These are phyloP conservation scores for Exsudoporus frostii DNA, from an alignment of 768 basidiomycete genomes.

Conservation along the genomic window DNA sequence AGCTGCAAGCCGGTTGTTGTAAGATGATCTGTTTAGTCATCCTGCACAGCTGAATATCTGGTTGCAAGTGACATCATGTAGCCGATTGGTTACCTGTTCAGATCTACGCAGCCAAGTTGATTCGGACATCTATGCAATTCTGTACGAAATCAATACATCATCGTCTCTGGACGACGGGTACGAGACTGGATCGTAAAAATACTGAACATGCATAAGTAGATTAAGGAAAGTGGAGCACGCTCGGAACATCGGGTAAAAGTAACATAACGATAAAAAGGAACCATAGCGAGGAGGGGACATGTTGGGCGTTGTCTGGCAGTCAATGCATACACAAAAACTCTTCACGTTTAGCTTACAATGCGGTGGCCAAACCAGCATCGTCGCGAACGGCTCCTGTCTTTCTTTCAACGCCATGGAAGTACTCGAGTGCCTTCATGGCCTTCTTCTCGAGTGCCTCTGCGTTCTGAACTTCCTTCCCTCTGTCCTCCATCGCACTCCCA, in stretches of 20 bases:
- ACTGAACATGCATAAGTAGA: conserved; percentile 8
- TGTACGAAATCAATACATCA: conserved; percentile 2
- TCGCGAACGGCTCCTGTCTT: conserved; percentile 42
- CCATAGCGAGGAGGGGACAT: not conserved
- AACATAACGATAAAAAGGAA: conserved; percentile 6
- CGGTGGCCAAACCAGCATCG: conserved; percentile 20
- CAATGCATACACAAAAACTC: not conserved
- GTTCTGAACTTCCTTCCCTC: conserved; percentile 68
- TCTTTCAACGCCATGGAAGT: conserved; percentile 54
- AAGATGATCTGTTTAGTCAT: too few species aligned
- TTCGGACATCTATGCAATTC: not conserved
- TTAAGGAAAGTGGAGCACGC: conserved; percentile 8
- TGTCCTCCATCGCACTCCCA: conserved; percentile 74
- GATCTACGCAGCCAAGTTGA: too few species aligned
- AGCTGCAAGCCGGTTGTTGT: too few species aligned
- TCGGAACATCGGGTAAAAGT: not conserved
- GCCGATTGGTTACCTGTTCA: too few species aligned
- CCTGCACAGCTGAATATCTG: too few species aligned
- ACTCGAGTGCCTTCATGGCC: conserved; percentile 67
- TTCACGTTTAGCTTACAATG: conserved; percentile 3
- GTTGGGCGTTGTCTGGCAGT: not conserved
- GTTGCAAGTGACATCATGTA: too few species aligned
- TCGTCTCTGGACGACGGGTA: not conserved
- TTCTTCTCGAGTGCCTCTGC: conserved; percentile 74
- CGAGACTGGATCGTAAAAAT: conserved; percentile 10